phyloP scores from a whole-genome alignment of 192 early-diverging fungal species.

The Podila clonocystis region DNA sequence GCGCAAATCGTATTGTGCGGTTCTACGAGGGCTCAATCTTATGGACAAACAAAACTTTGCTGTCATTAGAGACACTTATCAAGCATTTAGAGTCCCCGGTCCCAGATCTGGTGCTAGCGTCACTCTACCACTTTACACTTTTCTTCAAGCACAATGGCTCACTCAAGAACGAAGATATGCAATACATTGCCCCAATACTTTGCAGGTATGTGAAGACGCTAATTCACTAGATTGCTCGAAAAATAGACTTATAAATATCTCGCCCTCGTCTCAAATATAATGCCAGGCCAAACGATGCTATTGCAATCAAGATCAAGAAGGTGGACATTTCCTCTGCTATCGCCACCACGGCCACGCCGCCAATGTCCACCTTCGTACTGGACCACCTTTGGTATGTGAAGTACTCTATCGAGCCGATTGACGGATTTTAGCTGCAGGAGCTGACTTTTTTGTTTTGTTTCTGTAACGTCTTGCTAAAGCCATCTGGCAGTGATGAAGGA shows the following conservation, averaged over 20 bases:
- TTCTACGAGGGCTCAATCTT: background rate
- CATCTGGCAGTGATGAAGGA: slow-evolving; percentile 25
- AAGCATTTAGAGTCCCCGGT: slow-evolving; percentile 25
- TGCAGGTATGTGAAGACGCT: slow-evolving; percentile 8
- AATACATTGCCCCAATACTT: slow-evolving; percentile 10
- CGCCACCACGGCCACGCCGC: background rate
- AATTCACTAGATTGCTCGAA: background rate
- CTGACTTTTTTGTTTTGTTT: background rate
- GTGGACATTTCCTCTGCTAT: slow-evolving; percentile 8
- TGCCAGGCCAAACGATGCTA: slow-evolving; percentile 16
- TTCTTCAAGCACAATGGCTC: slow-evolving; percentile 15
- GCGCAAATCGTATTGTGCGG: background rate
- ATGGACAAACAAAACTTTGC: background rate
- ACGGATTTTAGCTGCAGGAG: background rate
- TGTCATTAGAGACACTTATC: slow-evolving; percentile 23
- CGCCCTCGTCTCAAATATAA: background rate
- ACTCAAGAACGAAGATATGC: background rate
- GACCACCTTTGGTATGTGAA: slow-evolving; percentile 14
- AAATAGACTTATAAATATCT: background rate
- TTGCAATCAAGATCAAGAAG: slow-evolving; percentile 23
- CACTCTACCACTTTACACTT: slow-evolving; percentile 16
- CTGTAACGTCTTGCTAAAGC: background rate
- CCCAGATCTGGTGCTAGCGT: slow-evolving; percentile 26
- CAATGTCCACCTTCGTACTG: slow-evolving; percentile 4
- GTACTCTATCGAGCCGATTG: background rate